Base-by-base conservation (phyloP, 2,329 filamentous ascomycete genomes). In the Fonsecaea pugnacius region DNA sequence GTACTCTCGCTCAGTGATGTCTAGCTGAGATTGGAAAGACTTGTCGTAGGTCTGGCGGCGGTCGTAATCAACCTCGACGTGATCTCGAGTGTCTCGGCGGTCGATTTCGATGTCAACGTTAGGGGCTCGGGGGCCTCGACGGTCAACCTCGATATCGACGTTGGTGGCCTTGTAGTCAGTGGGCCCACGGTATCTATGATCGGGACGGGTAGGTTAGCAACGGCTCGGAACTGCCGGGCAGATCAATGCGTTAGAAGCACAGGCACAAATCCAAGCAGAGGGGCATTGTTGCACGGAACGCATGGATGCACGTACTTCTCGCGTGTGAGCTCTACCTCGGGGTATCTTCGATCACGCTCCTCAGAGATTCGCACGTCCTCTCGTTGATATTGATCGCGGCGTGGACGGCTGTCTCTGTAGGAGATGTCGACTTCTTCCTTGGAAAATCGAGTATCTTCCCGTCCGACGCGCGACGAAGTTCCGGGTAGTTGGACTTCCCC, bases 401-500 rank as follows among this genome's bases (percentile, higher is more conserved):
- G 63, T 83, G 89, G 86, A 86, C 88, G 89, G 84, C 84, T 88
- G 83, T 88, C 83, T 79, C 82, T 86, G 80, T 93, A 87, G 83
- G 91, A 87, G 82, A 91, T 87, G 80, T 90, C 89, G 83, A 96
- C 87, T 85, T 96, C 91, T 59, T 71, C 64, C 84, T 92, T 88
- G 82, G 84, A 82, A 84, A 85, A 83, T 83, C 87, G 89, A 90
- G 89, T 91, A 92, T 91, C 92, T 93, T 96, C 92, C 92, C 92
- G 93, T 96, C 93, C 93, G 91, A 91, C 89, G 89, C 88, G 88
- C 84, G 89, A 85, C 82, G 87, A 77, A 75, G 79, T 83, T 83
- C 84, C 84, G 82, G 87, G 84, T 40, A 65, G 43, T 82, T 91
- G 85, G 84, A 92, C 87, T 83, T 94, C 89, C 84, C 91, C 87